These are phyloP conservation scores for Pistacia integerrima DNA, from an alignment of 345 rosid genomes.

Conservation along the genomic window DNA sequence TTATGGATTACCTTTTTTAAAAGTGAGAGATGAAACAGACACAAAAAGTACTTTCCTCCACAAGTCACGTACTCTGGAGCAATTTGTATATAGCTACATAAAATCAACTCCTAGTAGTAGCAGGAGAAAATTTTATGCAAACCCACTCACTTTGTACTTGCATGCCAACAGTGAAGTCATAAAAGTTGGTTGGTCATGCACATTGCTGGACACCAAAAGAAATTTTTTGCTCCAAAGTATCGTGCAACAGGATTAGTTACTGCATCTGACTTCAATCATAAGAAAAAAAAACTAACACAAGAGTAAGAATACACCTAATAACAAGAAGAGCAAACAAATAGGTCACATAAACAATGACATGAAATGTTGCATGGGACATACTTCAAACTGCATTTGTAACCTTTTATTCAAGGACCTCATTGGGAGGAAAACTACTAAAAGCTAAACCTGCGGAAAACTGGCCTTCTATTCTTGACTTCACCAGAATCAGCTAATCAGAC, in stretches of 20 bases:
- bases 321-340: background rate
- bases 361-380: background rate
- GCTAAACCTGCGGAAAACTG: background rate
- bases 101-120: background rate
- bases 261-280: background rate
- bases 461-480: background rate
- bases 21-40: constrained; percentile 1
- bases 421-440: background rate
- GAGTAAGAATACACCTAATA: background rate
- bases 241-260: background rate
- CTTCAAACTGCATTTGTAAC: background rate
- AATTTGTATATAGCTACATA: background rate
- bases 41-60: background rate
- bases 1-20: background rate
- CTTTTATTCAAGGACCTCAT: background rate
- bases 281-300: background rate
- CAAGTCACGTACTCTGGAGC: background rate
- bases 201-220: background rate
- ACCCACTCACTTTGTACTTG: too few species aligned
- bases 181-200: background rate
- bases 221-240: background rate
- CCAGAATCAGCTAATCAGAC: background rate
- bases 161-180: background rate
- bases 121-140: background rate
- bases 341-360: background rate